Percentiles rank a stretch among this genome's conserved stretches.
phyloP scores from a whole-genome alignment of 2,329 filamentous ascomycete species.

The Blastomyces silverae region DNA sequence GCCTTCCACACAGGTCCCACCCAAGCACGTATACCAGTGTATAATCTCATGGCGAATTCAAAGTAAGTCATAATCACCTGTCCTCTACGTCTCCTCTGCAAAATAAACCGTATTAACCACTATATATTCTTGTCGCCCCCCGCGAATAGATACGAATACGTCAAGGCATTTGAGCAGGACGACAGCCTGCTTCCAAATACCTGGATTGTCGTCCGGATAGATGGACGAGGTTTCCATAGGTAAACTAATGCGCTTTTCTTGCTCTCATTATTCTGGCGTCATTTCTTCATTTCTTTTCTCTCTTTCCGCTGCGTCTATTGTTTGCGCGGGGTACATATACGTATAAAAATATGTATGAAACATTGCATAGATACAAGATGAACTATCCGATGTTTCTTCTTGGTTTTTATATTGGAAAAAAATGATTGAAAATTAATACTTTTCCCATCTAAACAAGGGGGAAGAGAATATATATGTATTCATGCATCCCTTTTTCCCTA shows the following conservation, averaged over 20 bases:
- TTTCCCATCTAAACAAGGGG: neutral
- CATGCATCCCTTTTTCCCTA: neutral
- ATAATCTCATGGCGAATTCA: slow-evolving; percentile 23
- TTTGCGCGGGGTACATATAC: no score
- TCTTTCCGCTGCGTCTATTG: neutral
- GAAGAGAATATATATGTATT: neutral
- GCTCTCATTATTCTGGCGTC: neutral
- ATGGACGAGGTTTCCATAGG: slow-evolving; percentile 94
- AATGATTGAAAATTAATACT: neutral
- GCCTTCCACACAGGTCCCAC: neutral
- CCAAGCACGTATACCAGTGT: neutral
- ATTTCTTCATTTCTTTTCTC: neutral
- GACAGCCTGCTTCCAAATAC: slow-evolving; percentile 80
- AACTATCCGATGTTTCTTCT: no score
- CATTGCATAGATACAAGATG: no score
- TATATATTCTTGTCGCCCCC: neutral
- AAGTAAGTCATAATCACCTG: slow-evolving; percentile 17
- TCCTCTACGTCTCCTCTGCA: neutral
- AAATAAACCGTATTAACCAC: neutral
- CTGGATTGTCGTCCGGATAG: slow-evolving; percentile 90
- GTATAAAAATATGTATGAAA: no score
- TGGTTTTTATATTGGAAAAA: neutral
- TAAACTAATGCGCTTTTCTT: slow-evolving; percentile 33
- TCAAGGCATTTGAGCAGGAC: slow-evolving; percentile 77
- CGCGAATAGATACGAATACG: slow-evolving; percentile 74